Base-by-base conservation (phyloP, 2,329 filamentous ascomycete genomes). In the Sporothrix pallida region DNA sequence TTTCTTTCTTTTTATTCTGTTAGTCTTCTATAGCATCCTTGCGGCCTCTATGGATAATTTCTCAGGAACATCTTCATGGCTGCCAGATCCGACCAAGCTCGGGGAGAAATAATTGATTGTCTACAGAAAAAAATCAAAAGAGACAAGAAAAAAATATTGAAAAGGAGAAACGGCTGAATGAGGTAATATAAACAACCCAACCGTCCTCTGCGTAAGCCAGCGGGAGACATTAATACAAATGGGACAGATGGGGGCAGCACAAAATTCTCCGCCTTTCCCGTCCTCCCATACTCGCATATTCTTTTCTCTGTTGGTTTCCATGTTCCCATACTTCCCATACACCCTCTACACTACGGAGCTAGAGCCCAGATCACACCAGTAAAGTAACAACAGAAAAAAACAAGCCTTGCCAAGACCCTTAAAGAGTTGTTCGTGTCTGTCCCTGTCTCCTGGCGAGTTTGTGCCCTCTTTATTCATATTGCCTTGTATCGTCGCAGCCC, bases 121-220 rank as follows among this genome's bases (percentile, higher is more conserved):
- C 42, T 42, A 26, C 17, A 12, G 26, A 50, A 58, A 42, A 71
- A 15, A 37, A 17, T 17, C 37, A 17, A n/a, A 9, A 50, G 20
- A 15, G 56, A 15, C 52, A 71, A 17, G 26, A 20, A 15, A 63
- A 50, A 71, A 26, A 58, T 42, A 37, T 37, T 37, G 31, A 48
- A 60, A 56, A 31, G 17, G 13, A 37, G 60, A 48, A 44, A 60
- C 17, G 73, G 73, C 73, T 74, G 73, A 74, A 74, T 74, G 69
- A 17, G 9, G 62, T 52, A 71, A 74, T 74, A 68, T 74, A 72
- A 68, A 58, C 44, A 44, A 13, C 44, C 58, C 44, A 44, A 13
- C 44, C 58, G 20, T 17, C 42, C 15, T n/a, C 68, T 71, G 50
- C 72, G 72, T 71, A 71, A 71, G 72, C 60, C 46, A 26, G 58